These are phyloP conservation scores for Paspalum notatum DNA, from an alignment of 176 grass and related monocot genomes.

Conservation along the genomic window DNA sequence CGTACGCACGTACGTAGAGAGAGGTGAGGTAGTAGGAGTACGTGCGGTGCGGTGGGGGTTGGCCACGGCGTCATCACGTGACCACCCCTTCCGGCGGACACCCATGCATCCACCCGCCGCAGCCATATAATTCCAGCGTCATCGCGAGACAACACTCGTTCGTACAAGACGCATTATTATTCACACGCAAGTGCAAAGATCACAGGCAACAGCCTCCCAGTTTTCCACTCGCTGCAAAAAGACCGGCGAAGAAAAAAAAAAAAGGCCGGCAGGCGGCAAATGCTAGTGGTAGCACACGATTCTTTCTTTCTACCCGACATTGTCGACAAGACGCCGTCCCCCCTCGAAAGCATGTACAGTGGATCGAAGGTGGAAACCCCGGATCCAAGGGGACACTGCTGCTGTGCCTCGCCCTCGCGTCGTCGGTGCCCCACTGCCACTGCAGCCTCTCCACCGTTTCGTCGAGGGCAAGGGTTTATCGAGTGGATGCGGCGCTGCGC, in stretches of 20 bases:
- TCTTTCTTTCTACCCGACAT: too few species aligned
- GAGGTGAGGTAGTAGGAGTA: too few species aligned
- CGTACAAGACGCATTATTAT: background rate
- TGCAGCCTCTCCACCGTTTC: background rate
- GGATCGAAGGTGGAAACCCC: constrained; percentile 3
- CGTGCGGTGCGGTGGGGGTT: too few species aligned
- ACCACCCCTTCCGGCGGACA: background rate
- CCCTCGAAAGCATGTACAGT: too few species aligned
- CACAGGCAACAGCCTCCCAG: background rate
- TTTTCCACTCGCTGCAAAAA: too few species aligned
- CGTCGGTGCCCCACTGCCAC: background rate
- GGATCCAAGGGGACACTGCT: constrained; percentile 23
- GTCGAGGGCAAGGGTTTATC: constrained; percentile 27
- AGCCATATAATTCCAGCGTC: background rate
- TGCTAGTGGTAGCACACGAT: too few species aligned
- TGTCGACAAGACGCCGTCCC: too few species aligned
- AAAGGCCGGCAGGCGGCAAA: too few species aligned
- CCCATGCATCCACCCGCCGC: constrained; percentile 7
- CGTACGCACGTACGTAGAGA: too few species aligned
- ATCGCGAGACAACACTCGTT: background rate
- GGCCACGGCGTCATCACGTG: background rate
- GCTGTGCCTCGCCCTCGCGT: too few species aligned
- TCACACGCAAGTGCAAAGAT: background rate
- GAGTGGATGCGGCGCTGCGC: background rate
- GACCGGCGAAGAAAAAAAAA: too few species aligned